These are phyloP conservation scores for Bathelium albidoporum DNA, from an alignment of 495 filamentous ascomycete genomes.

Conservation along the genomic window DNA sequence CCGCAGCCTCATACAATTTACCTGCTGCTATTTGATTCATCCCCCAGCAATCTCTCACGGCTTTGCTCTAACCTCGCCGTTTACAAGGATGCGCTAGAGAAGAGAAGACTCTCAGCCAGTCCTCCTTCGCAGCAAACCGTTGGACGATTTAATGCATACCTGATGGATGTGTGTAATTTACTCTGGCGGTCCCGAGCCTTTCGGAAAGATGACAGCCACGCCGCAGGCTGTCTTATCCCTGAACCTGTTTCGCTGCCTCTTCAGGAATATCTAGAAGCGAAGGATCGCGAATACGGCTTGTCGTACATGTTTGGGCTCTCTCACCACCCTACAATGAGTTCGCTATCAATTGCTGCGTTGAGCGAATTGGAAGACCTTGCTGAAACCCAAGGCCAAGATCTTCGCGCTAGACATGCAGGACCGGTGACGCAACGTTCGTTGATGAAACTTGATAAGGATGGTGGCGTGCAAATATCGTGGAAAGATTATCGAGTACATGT, in stretches of 20 bases:
- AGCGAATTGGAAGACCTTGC: conserved; percentile 53
- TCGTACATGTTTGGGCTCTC: conserved; percentile 57
- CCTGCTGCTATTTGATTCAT: conserved; percentile 53
- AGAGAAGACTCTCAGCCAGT: conserved; percentile 30
- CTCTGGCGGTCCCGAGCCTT: conserved; percentile 74
- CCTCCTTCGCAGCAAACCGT: conserved; percentile 45
- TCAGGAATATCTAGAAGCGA: conserved; percentile 36
- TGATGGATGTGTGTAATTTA: conserved; percentile 85
- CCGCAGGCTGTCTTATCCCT: conserved; percentile 60
- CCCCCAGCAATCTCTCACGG: conserved; percentile 54
- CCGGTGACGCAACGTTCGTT: conserved; percentile 64
- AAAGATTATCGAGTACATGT: conserved; percentile 67
- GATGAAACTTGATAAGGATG: conserved; percentile 50
- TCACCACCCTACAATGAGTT: conserved; percentile 54
- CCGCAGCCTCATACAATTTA: conserved; percentile 63
- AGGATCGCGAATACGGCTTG: conserved; percentile 36
- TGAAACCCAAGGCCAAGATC: conserved; percentile 25
- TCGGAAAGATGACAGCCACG: conserved; percentile 54
- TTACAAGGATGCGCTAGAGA: conserved; percentile 70
- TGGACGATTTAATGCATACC: conserved; percentile 68
- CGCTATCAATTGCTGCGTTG: conserved; percentile 57
- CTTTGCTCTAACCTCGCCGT: conserved; percentile 54
- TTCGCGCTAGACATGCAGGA: conserved; percentile 53
- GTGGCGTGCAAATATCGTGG: conserved; percentile 60
- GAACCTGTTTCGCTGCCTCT: conserved; percentile 38